Evolutionary conservation across 176 grass and related monocot genomes (phyloP).

Genomic region (Puccinellia tenuiflora): DNA sequence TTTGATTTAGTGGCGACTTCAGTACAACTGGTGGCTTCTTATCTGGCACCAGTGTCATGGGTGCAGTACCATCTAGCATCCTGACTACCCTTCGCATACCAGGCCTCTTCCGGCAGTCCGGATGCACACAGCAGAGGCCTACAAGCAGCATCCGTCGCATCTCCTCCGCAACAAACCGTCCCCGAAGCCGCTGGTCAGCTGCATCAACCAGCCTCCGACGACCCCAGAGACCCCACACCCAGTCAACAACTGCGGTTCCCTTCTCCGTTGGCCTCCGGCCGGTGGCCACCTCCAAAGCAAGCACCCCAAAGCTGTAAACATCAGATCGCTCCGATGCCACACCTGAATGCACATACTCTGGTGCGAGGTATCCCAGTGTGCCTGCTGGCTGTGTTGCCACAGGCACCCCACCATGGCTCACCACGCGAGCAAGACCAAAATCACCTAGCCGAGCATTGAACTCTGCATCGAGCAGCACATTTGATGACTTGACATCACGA

Average conservation of each 20-base stretch:
- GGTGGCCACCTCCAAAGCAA: conserved; percentile 74
- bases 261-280: conserved; percentile 47
- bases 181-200: conserved; percentile 46
- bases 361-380: conserved; percentile 51
- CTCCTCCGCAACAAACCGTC: conserved; percentile 45
- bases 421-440: conserved; percentile 63
- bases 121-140: conserved; percentile 61
- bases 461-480: conserved; percentile 61
- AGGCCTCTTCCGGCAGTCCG: conserved; percentile 40
- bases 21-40: conserved; percentile 48
- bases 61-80: conserved; percentile 51
- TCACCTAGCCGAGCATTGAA: conserved; percentile 73
- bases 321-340: conserved; percentile 64
- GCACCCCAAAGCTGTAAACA: conserved; percentile 82
- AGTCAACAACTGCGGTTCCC: conserved; percentile 41
- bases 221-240: conserved; percentile 59
- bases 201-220: conserved; percentile 49
- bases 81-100: conserved; percentile 52
- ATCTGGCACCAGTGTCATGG: conserved; percentile 42
- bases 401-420: conserved; percentile 39
- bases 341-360: conserved; percentile 42
- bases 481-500: conserved; percentile 70
- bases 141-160: conserved; percentile 54
- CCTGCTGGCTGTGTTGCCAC: conserved; percentile 55
- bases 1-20: conserved; percentile 17